Conservation (phyloP, 257 asterid genomes). For the Scutellaria minor region DNA sequence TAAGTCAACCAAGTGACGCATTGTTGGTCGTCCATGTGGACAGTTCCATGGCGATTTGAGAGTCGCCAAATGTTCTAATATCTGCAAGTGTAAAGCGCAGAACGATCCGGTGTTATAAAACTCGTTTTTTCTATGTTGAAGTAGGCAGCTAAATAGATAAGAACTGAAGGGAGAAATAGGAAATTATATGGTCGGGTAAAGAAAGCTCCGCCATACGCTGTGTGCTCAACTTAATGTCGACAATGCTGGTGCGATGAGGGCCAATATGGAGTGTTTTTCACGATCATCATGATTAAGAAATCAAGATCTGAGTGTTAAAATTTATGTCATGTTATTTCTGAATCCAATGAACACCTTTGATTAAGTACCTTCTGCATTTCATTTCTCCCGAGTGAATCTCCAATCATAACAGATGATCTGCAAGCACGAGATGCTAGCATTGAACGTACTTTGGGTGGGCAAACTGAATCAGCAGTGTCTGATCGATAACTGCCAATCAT, state of each 20-base stretch:
- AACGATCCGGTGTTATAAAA: neutral
- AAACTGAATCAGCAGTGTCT: slow-evolving; percentile 77
- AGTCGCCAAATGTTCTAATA: slow-evolving; percentile 69
- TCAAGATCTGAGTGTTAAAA: neutral
- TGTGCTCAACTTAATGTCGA: too few relatives aligned
- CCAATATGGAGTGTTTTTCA: too few relatives aligned
- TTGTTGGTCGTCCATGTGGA: slow-evolving; percentile 97
- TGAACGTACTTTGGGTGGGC: slow-evolving; percentile 90
- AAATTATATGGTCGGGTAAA: neutral
- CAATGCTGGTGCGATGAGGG: too few relatives aligned
- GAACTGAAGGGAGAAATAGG: neutral
- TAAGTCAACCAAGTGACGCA: slow-evolving; percentile 95
- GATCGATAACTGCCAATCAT: slow-evolving; percentile 67
- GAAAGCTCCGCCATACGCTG: too few relatives aligned
- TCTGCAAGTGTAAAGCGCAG: slow-evolving; percentile 47
- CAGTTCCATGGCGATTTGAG: slow-evolving; percentile 99
- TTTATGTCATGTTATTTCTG: neutral
- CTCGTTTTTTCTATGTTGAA: neutral
- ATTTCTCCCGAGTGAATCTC: slow-evolving; percentile 85
- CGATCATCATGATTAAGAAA: neutral
- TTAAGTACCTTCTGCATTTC: slow-evolving; percentile 90
- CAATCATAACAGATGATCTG: slow-evolving; percentile 88
- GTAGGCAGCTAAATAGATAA: neutral
- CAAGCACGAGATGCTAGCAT: slow-evolving; percentile 99
- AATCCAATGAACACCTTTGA: neutral